Evolutionary conservation across 129 eudicot genomes (phyloP).

Genomic region (Lactuca saligna): DNA sequence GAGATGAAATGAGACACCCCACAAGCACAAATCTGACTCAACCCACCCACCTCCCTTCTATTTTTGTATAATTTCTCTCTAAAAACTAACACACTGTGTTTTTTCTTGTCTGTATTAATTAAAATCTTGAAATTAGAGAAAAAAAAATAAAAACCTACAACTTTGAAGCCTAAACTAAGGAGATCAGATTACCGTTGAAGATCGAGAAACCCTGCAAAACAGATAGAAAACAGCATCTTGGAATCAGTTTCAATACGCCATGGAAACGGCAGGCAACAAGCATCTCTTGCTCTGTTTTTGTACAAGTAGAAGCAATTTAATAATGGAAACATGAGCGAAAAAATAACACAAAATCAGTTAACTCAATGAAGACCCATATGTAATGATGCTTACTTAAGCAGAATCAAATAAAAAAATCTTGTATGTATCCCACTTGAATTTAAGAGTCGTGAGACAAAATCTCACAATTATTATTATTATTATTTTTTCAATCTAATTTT

Average conservation of each 20-base stretch:
- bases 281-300: constrained; percentile 54
- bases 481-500: constrained; percentile 1
- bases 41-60: constrained; percentile 26
- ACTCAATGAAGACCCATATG: constrained; percentile 35
- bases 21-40: constrained; percentile 61
- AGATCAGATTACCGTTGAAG: constrained; percentile 40
- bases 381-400: constrained; percentile 43
- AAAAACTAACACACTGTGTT: constrained; percentile 29
- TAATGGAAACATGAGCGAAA: constrained; percentile 23
- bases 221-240: constrained; percentile 84
- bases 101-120: constrained; percentile 34
- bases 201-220: constrained; percentile 49
- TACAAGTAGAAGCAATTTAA: constrained; percentile 30
- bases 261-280: constrained; percentile 86
- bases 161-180: constrained; percentile 33
- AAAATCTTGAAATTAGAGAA: constrained; percentile 10
- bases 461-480: constrained; percentile 45
- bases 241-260: constrained; percentile 72
- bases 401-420: constrained; percentile 26
- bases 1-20: constrained; percentile 27
- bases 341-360: constrained; percentile 33
- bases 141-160: constrained; percentile 27
- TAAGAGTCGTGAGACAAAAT: constrained; percentile 42
- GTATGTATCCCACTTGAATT: constrained; percentile 28
- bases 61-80: constrained; percentile 26